Conservation (phyloP, 2,329 filamentous ascomycete genomes). For the Stagonosporopsis tanaceti region DNA sequence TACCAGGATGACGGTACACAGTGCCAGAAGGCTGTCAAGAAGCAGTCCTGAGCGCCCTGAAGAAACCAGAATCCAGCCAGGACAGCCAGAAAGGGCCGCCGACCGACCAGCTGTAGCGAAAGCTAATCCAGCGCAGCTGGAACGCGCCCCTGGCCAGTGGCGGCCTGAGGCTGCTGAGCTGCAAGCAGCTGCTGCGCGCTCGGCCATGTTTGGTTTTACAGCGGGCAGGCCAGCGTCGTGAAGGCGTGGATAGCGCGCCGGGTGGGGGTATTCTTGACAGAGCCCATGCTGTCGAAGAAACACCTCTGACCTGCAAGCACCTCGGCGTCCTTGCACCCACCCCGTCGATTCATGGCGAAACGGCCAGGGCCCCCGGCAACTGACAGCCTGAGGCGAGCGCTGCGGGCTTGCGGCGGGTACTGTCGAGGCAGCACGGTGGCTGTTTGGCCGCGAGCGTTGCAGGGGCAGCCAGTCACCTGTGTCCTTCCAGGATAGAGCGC, state of each 20-base stretch:
- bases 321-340: slow-evolving; percentile 27
- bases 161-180: slow-evolving; percentile 26
- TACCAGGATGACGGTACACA: slow-evolving; percentile 31
- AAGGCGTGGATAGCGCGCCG: slow-evolving; percentile 20
- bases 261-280: slow-evolving; percentile 41
- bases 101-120: slow-evolving; percentile 1
- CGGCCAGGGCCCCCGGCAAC: slow-evolving; percentile 38
- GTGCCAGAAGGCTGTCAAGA: not conserved
- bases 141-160: slow-evolving; percentile 3
- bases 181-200: slow-evolving; percentile 3
- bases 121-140: slow-evolving; percentile 1
- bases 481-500: slow-evolving; percentile 34
- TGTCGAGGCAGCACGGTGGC: slow-evolving; percentile 21
- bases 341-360: slow-evolving; percentile 39
- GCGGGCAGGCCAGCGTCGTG: slow-evolving; percentile 22
- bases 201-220: slow-evolving; percentile 38
- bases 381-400: slow-evolving; percentile 30
- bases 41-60: not conserved
- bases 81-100: not conserved
- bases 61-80: not conserved
- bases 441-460: slow-evolving; percentile 27
- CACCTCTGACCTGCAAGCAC: slow-evolving; percentile 18
- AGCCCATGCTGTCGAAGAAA: slow-evolving; percentile 37
- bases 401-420: slow-evolving; percentile 32
- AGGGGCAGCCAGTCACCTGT: slow-evolving; percentile 32